Percentiles rank a stretch among this genome's conserved stretches.
phyloP scores from a whole-genome alignment of 2,329 filamentous ascomycete genomes.

The Xylariomycetidae sp. region DNA sequence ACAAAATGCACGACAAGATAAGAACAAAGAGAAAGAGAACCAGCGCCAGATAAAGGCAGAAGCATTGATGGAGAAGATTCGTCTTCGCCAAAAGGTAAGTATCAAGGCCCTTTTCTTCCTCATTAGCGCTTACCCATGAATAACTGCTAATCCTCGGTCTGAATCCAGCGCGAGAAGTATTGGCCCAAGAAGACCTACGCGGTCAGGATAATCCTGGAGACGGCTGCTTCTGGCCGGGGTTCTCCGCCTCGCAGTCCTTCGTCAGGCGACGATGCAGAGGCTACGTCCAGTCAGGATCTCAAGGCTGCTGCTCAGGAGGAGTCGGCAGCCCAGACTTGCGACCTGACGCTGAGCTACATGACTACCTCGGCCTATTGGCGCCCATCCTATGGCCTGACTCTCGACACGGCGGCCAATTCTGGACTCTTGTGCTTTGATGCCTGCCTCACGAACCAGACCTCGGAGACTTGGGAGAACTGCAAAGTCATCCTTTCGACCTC shows the following conservation, averaged over 20 bases:
- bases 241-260: conserved; percentile 47
- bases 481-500: conserved; percentile 60
- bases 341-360: conserved; percentile 55
- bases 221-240: conserved; percentile 34
- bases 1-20: conserved; percentile 24
- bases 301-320: conserved; percentile 12
- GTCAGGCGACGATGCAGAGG: conserved; percentile 46
- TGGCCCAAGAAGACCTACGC: conserved; percentile 48
- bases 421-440: conserved; percentile 58
- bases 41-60: conserved; percentile 32
- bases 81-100: conserved; percentile 40
- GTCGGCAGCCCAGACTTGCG: conserved; percentile 26
- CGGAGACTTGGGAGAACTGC: conserved; percentile 59
- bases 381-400: conserved; percentile 57
- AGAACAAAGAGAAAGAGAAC: conserved; percentile 31
- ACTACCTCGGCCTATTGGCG: conserved; percentile 54
- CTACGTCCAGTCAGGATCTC: conserved; percentile 27
- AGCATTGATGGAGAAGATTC: conserved; percentile 35
- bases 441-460: conserved; percentile 56
- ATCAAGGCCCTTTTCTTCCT: too few species aligned
- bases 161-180: conserved; percentile 38
- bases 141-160: too few species aligned
- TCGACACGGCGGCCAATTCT: conserved; percentile 51
- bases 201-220: conserved; percentile 48
- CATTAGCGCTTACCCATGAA: too few species aligned